These are phyloP conservation scores for Boletus fagicola DNA, from an alignment of 768 basidiomycete genomes.

Conservation along the genomic window DNA sequence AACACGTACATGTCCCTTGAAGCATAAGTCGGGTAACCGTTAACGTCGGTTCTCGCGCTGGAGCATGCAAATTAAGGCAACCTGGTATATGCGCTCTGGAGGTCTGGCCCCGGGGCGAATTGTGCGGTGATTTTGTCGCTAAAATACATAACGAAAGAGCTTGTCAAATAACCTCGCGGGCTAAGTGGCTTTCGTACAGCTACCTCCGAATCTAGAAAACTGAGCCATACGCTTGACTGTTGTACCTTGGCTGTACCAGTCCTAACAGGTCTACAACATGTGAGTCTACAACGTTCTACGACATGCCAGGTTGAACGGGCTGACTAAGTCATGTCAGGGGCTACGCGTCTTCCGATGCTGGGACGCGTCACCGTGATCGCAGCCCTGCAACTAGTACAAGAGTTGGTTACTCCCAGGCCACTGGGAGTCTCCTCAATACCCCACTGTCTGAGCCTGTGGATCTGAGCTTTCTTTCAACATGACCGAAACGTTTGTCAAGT, in stretches of 20 bases:
- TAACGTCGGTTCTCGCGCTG: not conserved
- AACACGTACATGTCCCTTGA: not conserved
- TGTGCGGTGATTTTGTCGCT: slow-evolving; percentile 1
- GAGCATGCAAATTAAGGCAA: slow-evolving; percentile 4
- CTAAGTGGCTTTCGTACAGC: too few species aligned
- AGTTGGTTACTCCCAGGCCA: not conserved
- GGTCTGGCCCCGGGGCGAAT: not conserved
- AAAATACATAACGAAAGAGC: not conserved
- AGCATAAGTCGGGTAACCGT: not conserved
- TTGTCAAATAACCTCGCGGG: not conserved
- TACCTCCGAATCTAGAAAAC: not conserved
- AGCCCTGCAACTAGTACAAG: not conserved
- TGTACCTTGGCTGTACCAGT: not conserved
- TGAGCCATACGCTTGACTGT: not conserved
- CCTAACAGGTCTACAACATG: too few species aligned
- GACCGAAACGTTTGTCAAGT: slow-evolving; percentile 58
- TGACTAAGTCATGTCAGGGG: slow-evolving; percentile 17
- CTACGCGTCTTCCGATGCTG: not conserved
- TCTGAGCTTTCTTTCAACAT: slow-evolving; percentile 30
- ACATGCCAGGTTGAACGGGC: not conserved
- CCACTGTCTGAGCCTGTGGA: not conserved
- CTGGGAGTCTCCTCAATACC: not conserved
- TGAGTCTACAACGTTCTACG: not conserved
- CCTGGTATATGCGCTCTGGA: not conserved
- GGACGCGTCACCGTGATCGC: slow-evolving; percentile 6